Percentiles rank a stretch among this genome's conserved stretches.
Conservation (phyloP, 2,329 filamentous ascomycete species). For the Fusarium sp. region DNA sequence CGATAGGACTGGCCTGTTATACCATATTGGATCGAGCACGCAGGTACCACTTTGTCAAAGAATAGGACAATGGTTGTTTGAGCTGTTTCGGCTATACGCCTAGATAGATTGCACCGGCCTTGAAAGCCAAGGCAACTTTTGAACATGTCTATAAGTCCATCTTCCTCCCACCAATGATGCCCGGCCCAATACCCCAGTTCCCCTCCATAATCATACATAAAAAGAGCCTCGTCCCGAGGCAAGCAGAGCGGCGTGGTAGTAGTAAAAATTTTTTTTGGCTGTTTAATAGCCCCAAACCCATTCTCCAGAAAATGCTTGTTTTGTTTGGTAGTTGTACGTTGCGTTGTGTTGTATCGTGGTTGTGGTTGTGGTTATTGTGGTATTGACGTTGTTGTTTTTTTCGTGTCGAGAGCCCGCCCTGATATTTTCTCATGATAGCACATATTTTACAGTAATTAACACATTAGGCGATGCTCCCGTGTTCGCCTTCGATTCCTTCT, state of each 20-base stretch:
- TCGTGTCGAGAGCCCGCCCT: constrained; percentile 38
- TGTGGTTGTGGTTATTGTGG: neutral
- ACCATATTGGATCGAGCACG: neutral
- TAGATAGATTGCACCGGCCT: constrained; percentile 18
- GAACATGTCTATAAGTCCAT: constrained; percentile 33
- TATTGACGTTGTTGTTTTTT: constrained; percentile 26
- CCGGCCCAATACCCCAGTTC: constrained; percentile 23
- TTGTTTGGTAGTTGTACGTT: constrained; percentile 11
- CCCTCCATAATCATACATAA: constrained; percentile 44
- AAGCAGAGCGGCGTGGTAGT: constrained; percentile 49
- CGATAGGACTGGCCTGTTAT: neutral
- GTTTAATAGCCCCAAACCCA: constrained; percentile 39
- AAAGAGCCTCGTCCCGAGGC: constrained; percentile 40
- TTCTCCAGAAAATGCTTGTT: constrained; percentile 30
- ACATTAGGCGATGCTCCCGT: constrained; percentile 33
- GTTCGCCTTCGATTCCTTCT: constrained; percentile 10
- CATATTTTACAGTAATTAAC: constrained; percentile 48
- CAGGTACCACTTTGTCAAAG: neutral
- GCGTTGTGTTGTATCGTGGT: constrained; percentile 6
- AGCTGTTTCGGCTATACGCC: constrained; percentile 8
- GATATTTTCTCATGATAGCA: constrained; percentile 42
- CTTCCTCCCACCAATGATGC: constrained; percentile 21
- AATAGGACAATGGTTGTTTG: neutral
- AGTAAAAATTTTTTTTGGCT: constrained; percentile 33
- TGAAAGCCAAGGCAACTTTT: constrained; percentile 31